phyloP scores from a whole-genome alignment of 2,329 filamentous ascomycete genomes.

The Thyridium curvatum region DNA sequence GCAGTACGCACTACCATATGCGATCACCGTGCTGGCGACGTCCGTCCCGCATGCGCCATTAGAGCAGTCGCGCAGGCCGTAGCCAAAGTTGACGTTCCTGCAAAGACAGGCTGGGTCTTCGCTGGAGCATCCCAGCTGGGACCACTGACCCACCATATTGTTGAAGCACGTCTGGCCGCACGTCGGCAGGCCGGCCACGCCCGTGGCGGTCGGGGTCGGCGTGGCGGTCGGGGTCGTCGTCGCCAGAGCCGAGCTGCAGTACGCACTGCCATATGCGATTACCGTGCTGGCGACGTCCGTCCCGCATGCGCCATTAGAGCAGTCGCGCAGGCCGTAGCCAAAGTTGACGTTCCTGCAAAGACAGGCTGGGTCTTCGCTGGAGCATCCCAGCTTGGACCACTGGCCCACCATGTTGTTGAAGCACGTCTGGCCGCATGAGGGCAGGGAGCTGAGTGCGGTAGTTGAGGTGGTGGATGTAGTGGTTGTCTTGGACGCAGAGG shows the following conservation, averaged over 20 bases:
- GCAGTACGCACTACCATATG: constrained; percentile 1
- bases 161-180: constrained; percentile 5
- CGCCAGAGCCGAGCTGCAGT: constrained; percentile 1
- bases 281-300: constrained; percentile 1
- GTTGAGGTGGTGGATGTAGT: too few species aligned
- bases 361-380: constrained; percentile 27
- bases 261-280: constrained; percentile 1
- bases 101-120: not conserved
- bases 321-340: constrained; percentile 39
- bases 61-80: constrained; percentile 1
- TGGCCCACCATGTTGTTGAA: constrained; percentile 5
- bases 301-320: constrained; percentile 21
- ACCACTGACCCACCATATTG: constrained; percentile 4
- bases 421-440: constrained; percentile 3
- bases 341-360: constrained; percentile 37
- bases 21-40: not conserved
- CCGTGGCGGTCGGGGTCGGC: too few species aligned
- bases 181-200: not conserved
- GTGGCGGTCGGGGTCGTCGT: constrained; percentile 1
- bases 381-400: constrained; percentile 21
- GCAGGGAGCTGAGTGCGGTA: not conserved
- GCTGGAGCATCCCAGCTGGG: constrained; percentile 1
- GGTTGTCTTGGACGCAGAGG: too few species aligned
- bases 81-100: not conserved
- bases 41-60: constrained; percentile 1